Evolutionary conservation across 129 eudicot genomes (phyloP), one percentile per base, ranked within the genome.

Genomic region (Centella asiatica): DNA sequence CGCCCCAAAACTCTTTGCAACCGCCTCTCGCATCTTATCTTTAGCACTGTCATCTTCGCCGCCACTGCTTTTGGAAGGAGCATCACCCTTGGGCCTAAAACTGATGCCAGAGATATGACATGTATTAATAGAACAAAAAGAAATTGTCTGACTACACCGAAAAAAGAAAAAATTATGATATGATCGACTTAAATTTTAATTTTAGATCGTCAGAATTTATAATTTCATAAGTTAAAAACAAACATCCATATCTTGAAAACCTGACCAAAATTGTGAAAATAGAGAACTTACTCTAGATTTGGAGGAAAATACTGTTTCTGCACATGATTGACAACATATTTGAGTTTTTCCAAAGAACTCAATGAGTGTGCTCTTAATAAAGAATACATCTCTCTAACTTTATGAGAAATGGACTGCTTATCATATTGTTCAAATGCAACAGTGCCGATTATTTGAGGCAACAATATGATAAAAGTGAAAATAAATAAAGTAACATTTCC

Each of bases 11-110:
- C 69, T 68, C 70, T 68, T 74, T 48, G 20, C 44, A 4, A 52
- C 74, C 4, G 78, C 78, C 34, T 37, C 55, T 40, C 36, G 48
- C 26, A 73, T 59, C 45, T 57, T 32, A 11, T 57, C 63, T 57
- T 34, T 34, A 3, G 46, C 46, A 4, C 63, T 46, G n/a, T 20
- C 29, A 8, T 20, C 63, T 0, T 34, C 10, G 45, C 19, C 9
- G 45, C 62, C 22, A 31, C 25, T 10, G 19, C 45, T 5, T n/a
- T 28, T 22, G 5, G 46, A 42, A 15, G 12, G 18, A 42, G 5
- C 46, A 11, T 57, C 63, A 4, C 18, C 28, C 46, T 24, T 57
- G 0, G 63, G 45, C 63, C 63, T 57, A 22, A 57, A 57, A 57
- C 63, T 57, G 62, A 57, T 33, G 18, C 62, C 61, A 55, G 5